Base-by-base conservation (phyloP, 2,329 filamentous ascomycete genomes). In the Sporothrix brasiliensis region DNA sequence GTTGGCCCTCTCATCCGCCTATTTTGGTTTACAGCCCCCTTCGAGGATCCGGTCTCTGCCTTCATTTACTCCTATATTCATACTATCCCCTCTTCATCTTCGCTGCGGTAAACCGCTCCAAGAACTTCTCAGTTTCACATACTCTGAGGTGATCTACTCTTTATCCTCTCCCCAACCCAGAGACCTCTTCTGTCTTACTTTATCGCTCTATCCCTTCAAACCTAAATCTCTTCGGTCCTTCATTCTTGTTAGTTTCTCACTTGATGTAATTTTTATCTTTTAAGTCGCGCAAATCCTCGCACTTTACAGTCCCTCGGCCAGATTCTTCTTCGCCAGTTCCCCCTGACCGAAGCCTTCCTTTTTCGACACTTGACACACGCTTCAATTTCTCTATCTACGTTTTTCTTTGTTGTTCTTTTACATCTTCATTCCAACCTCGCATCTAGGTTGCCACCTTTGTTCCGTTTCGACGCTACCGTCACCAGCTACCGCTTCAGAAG, bases 61-160 rank as follows among this genome's bases (percentile, higher is more conserved):
- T 66, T 52, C 47, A 66, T 52, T 39, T 66, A 52, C 61, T 52
- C 61, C 60, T 61, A 19, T 16, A n/a, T 16, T 19, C 61, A n/a
- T 39, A n/a, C 47, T 61, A 4, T 2, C n/a, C 58, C 21, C 39
- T 21, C 19, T 41, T 44, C 41, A 14, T 44, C 47, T 50, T 50
- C 58, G 56, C 27, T 65, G 47, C 16, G 27, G 27, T 66, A 52
- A 52, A 39, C 27, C 19, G 44, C 27, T 52, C 52, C 47, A 39
- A 52, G 27, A 10, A 52, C 44, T 19, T 52, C 52, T 34, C n/a
- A 66, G 47, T 66, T 66, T 66, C 61, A 66, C 27, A 52, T 52
- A 52, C 61, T 47, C 56, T 44, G n/a, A 44, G 19, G 34, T 47
- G 58, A 44, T 61, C 27, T 61, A 5, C 49, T 9, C 49, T 50